Evolutionary conservation across 345 rosid species (phyloP), one percentile per base, ranked within the genome.

Genomic region (Acer campestre): DNA sequence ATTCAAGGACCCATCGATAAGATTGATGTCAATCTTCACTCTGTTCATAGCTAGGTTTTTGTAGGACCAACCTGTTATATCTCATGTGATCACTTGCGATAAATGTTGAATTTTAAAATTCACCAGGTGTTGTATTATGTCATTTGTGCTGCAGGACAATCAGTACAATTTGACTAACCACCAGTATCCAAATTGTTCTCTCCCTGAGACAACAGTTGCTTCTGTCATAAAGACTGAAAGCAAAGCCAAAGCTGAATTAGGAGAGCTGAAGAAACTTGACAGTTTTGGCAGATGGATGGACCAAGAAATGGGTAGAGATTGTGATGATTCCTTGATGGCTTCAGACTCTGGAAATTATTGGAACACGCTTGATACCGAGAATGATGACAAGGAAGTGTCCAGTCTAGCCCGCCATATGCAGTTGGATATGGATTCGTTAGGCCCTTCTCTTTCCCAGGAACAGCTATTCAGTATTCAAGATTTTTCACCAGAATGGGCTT

Each of bases 211-310:
- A 51, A 67, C 61, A 25, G 81, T 70, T 74, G 80, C 81, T 81
- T 82, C 84, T 70, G 77, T 79, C 77, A 53, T 40, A 35, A 85
- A 90, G 84, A 55, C 58, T 71, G 87, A 80, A 78, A 81, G 75
- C 75, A 82, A 80, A 71, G 74, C 83, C 55, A 84, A 81, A 73
- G 79, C 73, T 81, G 88, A 84, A 82, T 77, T 63, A 18, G 91
- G 87, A 72, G 86, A 87, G 81, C 84, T 95, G 71, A 91, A 89
- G 79, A 90, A 92, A 78, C 90, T 89, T 66, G 98, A 95, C 81
- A 93, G 95, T 81, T 95, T 95, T 74, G 91, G 93, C 2, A 86
- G 94, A 78, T 93, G 98, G 98, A 90, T 89, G 92, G 90, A 90
- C 80, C 87, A 83, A 84, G 98, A 92, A 85, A 88, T 93, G 61